phyloP scores from a whole-genome alignment of 768 basidiomycete genomes.

The Daedalea quercina region DNA sequence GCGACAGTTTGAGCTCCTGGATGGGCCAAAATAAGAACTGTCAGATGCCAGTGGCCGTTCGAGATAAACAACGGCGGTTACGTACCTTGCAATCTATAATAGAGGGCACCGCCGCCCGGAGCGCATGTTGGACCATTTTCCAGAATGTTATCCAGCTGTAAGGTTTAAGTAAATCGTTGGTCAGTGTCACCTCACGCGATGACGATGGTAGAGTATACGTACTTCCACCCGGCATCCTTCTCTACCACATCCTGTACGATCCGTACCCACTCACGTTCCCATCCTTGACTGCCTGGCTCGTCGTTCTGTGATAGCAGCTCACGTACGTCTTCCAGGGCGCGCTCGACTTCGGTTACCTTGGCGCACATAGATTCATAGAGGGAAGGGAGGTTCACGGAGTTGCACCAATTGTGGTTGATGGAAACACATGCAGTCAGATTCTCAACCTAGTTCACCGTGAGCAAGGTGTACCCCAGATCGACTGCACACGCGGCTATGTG shows the following conservation, averaged over 20 bases:
- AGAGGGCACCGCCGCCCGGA: slow-evolving; percentile 1
- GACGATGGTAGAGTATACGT: slow-evolving; percentile 1
- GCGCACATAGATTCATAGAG: slow-evolving; percentile 23
- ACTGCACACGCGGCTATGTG: background rate
- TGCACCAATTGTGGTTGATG: slow-evolving; percentile 28
- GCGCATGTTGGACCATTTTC: slow-evolving; percentile 20
- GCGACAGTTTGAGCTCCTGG: background rate
- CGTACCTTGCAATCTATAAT: background rate
- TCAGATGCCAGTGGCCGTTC: background rate
- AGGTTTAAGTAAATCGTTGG: background rate
- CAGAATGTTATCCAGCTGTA: slow-evolving; percentile 24
- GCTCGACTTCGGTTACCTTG: slow-evolving; percentile 22
- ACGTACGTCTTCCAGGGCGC: slow-evolving; percentile 21
- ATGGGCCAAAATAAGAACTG: background rate
- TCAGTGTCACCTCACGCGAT: too few relatives aligned
- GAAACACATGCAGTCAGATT: slow-evolving; percentile 24
- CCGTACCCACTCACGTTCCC: slow-evolving; percentile 17
- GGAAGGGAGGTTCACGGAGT: slow-evolving; percentile 21
- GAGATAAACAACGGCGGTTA: background rate
- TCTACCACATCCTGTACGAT: slow-evolving; percentile 24
- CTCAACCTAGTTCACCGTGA: slow-evolving; percentile 12
- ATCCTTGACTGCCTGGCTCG: slow-evolving; percentile 3
- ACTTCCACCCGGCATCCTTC: slow-evolving; percentile 27
- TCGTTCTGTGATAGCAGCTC: slow-evolving; percentile 14
- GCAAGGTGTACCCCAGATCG: too few relatives aligned